Evolutionary conservation across 202 grass and related monocot genomes (phyloP), one percentile per base, ranked within the genome.

Genomic region (Schoenoplectus tabernaemontani): DNA sequence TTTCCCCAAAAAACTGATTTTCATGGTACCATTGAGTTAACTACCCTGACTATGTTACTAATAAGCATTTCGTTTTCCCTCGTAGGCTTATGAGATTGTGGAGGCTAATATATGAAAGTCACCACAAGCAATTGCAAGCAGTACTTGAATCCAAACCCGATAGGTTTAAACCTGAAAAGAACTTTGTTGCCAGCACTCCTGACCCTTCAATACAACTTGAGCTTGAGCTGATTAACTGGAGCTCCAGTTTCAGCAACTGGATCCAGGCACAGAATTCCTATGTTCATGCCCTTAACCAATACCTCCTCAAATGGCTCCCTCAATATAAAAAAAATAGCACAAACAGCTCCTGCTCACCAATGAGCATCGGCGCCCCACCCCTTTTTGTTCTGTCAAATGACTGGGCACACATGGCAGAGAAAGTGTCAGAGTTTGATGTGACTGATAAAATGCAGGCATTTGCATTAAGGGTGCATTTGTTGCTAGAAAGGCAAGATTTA

Each of bases 291-390:
- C 75, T 97, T 3, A 93, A 97, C 57, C 85, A 84, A 37, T 97
- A 91, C 91, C 75, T 97, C 72, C 48, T 91, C 36, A 93, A 97
- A 86, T 93, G 91, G 91, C 89, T 93, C 76, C 85, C 87, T 65
- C 76, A 90, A 82, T 90, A 91, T 86, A 97, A 85, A 74, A 91
- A 93, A 82, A 84, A 90, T 70, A 91, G 88, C 2, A 78, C 84
- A 0, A 88, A 91, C 58, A 86, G 90, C 46, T 20, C 85, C 16
- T 78, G 81, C 65, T 88, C 90, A 36, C 91, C 90, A 50, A 81
- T 79, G 82, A 85, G 85, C 75, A 73, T 97, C 50, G 93, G 88
- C 70, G 90, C 91, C n/a, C 87, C 93, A 53, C 78, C 82, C 50
- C 91, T 91, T 59, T 93, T 97, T 80, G 78, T 97, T 63, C 84